These are phyloP conservation scores for Stagonosporopsis vannaccii DNA, from an alignment of 2,329 filamentous ascomycete genomes.

Conservation along the genomic window DNA sequence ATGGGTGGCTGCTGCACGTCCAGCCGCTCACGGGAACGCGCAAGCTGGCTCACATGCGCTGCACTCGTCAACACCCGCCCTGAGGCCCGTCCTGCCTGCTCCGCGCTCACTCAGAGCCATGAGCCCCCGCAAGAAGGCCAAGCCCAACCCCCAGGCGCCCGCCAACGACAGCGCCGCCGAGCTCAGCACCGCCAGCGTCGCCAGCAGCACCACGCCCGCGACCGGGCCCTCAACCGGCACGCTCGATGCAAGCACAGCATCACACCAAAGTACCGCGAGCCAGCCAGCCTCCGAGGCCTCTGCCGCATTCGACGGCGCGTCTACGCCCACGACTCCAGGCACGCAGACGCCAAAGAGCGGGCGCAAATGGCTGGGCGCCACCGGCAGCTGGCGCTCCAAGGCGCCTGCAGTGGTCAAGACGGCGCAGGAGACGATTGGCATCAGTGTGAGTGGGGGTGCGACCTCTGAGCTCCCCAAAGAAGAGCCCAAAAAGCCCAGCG, in stretches of 20 bases:
- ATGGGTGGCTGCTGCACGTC: background rate
- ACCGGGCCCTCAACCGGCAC: background rate
- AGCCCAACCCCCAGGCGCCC: conserved; percentile 46
- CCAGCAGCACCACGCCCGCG: background rate
- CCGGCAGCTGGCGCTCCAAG: conserved; percentile 56
- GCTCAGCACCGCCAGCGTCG: conserved; percentile 6
- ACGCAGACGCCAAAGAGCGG: conserved; percentile 28
- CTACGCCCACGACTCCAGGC: conserved; percentile 24
- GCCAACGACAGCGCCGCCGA: conserved; percentile 24
- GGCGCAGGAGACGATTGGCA: conserved; percentile 56
- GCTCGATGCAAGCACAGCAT: conserved; percentile 20
- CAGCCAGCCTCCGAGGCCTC: conserved; percentile 24
- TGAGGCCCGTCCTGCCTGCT: conserved; percentile 15
- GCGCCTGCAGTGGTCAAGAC: conserved; percentile 57
- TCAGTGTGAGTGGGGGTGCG: conserved; percentile 51
- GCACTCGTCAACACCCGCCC: conserved; percentile 9
- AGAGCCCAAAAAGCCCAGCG: conserved; percentile 35
- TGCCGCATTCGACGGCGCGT: conserved; percentile 20
- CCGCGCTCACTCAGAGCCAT: conserved; percentile 40
- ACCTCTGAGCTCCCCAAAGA: conserved; percentile 50
- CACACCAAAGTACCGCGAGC: conserved; percentile 25
- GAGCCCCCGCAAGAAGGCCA: conserved; percentile 53
- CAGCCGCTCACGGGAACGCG: conserved; percentile 17
- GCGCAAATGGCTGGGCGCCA: conserved; percentile 54
- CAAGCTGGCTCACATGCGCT: conserved; percentile 10